These are phyloP conservation scores for Teunomyces gatunensis DNA, from an alignment of 805 yeast species.

Conservation along the genomic window DNA sequence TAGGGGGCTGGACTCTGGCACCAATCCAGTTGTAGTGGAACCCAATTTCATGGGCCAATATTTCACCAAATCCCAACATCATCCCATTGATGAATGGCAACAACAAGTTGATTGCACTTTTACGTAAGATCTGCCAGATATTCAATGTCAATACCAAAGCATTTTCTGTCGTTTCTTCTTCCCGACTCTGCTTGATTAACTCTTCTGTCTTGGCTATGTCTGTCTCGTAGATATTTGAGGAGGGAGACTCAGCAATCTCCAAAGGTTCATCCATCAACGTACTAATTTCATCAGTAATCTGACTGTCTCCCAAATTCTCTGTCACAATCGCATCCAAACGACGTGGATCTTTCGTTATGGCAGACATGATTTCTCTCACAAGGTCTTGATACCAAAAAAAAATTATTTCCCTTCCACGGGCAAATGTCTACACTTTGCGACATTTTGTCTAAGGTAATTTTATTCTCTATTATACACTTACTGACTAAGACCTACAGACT, in stretches of 20 bases:
- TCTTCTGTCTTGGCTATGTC: conserved; percentile 28
- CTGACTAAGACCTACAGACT: conserved; percentile 54
- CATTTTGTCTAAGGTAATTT: background rate
- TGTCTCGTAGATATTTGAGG: conserved; percentile 14
- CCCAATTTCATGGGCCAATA: conserved; percentile 89
- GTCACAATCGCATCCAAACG: background rate
- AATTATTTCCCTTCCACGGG: background rate
- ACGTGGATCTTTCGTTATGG: background rate
- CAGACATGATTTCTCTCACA: background rate
- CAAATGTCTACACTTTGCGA: background rate
- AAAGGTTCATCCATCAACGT: conserved; percentile 2
- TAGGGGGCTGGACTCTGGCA: conserved; percentile 53
- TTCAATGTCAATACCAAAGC: conserved; percentile 11
- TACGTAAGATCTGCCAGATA: conserved; percentile 41
- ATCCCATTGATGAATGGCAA: conserved; percentile 90
- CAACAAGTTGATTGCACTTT: conserved; percentile 70
- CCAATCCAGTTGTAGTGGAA: conserved; percentile 74
- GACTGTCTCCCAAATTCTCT: background rate
- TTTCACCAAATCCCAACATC: conserved; percentile 96
- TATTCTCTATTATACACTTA: background rate
- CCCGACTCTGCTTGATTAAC: conserved; percentile 19
- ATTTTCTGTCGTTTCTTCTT: conserved; percentile 15
- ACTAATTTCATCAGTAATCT: background rate
- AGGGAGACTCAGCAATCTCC: background rate
- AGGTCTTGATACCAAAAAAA: no score